Base-by-base conservation (phyloP, 164 flowering plant genomes). In the Macadamia integrifolia region DNA sequence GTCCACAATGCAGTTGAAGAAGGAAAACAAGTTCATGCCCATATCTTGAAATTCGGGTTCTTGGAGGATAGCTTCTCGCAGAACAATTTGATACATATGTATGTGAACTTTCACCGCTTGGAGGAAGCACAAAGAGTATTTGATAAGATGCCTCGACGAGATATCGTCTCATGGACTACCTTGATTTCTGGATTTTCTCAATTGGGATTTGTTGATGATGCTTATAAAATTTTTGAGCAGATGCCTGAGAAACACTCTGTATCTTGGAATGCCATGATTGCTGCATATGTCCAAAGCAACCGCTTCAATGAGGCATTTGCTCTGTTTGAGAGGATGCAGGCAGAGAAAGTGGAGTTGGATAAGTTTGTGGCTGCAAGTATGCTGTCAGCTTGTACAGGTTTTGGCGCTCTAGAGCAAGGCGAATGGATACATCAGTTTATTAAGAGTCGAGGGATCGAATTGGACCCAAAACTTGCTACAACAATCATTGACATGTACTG, bases 1-100 rank as follows among this genome's bases (percentile, higher is more conserved):
- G 15, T 53, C 4, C n/a, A 53, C 18, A 53, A 53, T 53, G 57
- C 57, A 2, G 15, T 17, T 4, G 57, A 53, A 53, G 57, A 53
- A 53, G 57, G 57, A 53, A 53, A 53, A 53, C 57, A 53, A 53
- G 18, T 53, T 14, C 57, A 53, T 14, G 57, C 57, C 57, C 57
- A 53, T 53, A 17, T 53, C 2, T 53, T 53, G 57, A 53, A 53
- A 53, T 53, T 11, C 17, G 57, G 57, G 57, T 53, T 53, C 15
- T 1, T 14, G 57, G 57, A 53, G 17, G 57, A 53, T 53, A 4
- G 17, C 57, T 14, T 53, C 57, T 53, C 57, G 1, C 57, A 53
- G 17, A 53, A 53, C 57, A 53, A 53, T 53, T 17, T 53, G 18
- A 53, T 53, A 13, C 57, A 53, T 6, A 53, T 53, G 57, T 53